Evolutionary conservation across 2,329 filamentous ascomycete species (phyloP), one percentile per base, ranked within the genome.

Genomic region (Eutypa lata): DNA sequence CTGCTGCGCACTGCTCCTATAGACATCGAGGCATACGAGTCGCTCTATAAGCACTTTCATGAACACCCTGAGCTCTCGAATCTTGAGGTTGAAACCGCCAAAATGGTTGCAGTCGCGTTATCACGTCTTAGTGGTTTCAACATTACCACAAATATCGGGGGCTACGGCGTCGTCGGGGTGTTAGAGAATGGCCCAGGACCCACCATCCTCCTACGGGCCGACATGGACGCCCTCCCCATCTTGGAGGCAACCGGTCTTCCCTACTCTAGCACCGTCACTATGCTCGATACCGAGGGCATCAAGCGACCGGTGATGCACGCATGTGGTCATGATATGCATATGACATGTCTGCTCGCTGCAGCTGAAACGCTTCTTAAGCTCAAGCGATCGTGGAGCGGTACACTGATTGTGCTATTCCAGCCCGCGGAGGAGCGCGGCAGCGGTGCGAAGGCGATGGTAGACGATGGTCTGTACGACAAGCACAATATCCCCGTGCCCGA

Each of bases 401-500:
- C 31, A 8, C 31, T 35, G 31, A 35, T 35, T 8, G 8, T 35
- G 7, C 8, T 35, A 7, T 35, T 35, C 31, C 31, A 35, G 31
- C 31, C 31, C 8, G 31, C 31, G 14, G 31, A 35, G 31, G 31
- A 35, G 14, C 31, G 31, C 31, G 31, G 31, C 7, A 35, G 8
- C 14, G 31, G 31, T 14, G 31, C 31, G 14, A 35, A 14, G 31
- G 31, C 7, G 7, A 35, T 35, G 31, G 31, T 35, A 14, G 14
- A 35, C 31, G 31, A 35, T 14, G 31, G 31, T 8, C 31, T 35
- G 31, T 35, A 35, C 31, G 31, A 62, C 51, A 49, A 38, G 0
- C n/a, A n/a, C n/a, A n/a, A n/a, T n/a, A 51, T 67, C 4, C 70
- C 70, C 0, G 11, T 70, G 0, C 71, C 71, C 0, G 67, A 73